These are phyloP conservation scores for Wolfiporia cocos DNA, from an alignment of 1,284 basidiomycete species.

Conservation along the genomic window DNA sequence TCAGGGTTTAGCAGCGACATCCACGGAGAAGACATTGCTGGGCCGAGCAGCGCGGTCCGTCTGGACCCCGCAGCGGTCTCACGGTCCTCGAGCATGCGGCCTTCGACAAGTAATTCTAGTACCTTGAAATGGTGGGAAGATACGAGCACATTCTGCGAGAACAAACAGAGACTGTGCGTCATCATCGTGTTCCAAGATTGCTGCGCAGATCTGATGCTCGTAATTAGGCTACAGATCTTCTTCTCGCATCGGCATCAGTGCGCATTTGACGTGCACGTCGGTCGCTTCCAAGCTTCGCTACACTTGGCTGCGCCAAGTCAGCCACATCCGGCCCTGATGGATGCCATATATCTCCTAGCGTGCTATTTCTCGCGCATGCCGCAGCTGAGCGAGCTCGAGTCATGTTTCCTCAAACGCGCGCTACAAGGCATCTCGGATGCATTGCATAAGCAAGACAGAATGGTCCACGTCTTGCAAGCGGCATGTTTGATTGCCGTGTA, in stretches of 20 bases:
- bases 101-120: too few species aligned
- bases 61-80: too few species aligned
- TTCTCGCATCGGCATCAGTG: constrained; percentile 52
- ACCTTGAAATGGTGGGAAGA: constrained; percentile 21
- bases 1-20: too few species aligned
- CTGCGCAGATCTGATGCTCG: constrained; percentile 5
- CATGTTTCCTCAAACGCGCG: constrained; percentile 41
- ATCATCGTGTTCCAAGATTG: constrained; percentile 8
- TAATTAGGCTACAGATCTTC: constrained; percentile 46
- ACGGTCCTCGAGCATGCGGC: too few species aligned
- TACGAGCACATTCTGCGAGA: constrained; percentile 23
- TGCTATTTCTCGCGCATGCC: constrained; percentile 45
- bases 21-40: too few species aligned
- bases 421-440: constrained; percentile 43
- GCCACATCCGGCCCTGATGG: constrained; percentile 52
- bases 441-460: constrained; percentile 44
- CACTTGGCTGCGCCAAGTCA: constrained; percentile 24
- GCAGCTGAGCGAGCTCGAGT: constrained; percentile 36
- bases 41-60: too few species aligned
- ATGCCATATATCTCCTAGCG: constrained; percentile 53
- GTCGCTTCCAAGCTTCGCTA: constrained; percentile 32
- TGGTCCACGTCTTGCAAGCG: constrained; percentile 53
- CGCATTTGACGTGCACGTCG: constrained; percentile 46
- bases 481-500: constrained; percentile 54
- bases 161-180: constrained; percentile 36